Conservation (phyloP, 1,284 basidiomycete species). For the Meira miltonrushii region DNA sequence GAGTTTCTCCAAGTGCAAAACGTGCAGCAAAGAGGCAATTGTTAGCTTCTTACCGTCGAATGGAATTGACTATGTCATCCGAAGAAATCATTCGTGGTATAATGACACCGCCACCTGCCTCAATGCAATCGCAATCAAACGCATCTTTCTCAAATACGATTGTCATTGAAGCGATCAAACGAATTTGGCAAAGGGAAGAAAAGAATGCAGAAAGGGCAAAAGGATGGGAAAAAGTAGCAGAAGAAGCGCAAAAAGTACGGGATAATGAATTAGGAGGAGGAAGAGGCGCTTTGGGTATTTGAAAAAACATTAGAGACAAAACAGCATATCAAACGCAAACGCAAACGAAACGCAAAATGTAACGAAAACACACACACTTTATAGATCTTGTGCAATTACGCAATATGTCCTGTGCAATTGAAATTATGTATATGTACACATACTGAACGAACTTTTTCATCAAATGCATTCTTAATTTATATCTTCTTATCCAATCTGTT, state of each 20-base stretch:
- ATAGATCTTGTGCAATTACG: no score
- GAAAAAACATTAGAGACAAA: no score
- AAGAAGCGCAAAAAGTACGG: constrained; percentile 25
- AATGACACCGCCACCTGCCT: constrained; percentile 17
- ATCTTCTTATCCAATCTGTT: no score
- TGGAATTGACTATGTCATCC: constrained; percentile 21
- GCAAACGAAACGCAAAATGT: no score
- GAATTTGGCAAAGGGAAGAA: constrained; percentile 30
- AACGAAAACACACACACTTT: no score
- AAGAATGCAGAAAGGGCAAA: constrained; percentile 27
- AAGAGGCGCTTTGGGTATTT: constrained; percentile 11
- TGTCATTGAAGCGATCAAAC: constrained; percentile 27
- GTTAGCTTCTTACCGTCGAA: constrained; percentile 27
- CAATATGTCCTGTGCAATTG: no score
- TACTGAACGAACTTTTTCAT: no score
- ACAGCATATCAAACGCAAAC: no score
- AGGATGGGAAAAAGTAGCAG: constrained; percentile 23
- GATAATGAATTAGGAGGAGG: constrained; percentile 41
- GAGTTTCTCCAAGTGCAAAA: constrained; percentile 23
- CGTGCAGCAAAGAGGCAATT: constrained; percentile 43
- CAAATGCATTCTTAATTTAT: no score
- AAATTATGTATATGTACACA: no score
- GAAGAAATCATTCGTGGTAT: constrained; percentile 39
- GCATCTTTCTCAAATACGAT: background rate
- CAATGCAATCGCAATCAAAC: background rate